Evolutionary conservation across 225 moss, liverwort and hornwort genomes (phyloP).

Genomic region (Lunularia cruciata): DNA sequence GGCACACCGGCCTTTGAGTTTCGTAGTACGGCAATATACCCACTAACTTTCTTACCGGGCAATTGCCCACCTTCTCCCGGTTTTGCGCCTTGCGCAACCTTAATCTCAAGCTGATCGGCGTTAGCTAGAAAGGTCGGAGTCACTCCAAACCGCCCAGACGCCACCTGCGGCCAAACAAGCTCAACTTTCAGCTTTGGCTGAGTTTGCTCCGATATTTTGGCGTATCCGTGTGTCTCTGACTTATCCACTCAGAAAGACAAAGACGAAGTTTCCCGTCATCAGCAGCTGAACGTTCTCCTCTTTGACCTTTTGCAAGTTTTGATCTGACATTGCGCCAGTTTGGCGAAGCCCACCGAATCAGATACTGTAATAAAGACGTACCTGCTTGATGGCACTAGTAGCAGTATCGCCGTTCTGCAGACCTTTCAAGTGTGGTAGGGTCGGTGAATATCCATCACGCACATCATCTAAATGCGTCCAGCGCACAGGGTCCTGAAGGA

Average conservation of each 20-base stretch:
- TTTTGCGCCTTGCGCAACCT: slow-evolving; percentile 96
- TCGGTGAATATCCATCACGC: slow-evolving; percentile 69
- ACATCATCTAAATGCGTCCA: slow-evolving; percentile 83
- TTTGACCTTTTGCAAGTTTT: too few species aligned
- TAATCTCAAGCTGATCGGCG: slow-evolving; percentile 82
- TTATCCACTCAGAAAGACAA: too few species aligned
- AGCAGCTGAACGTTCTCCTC: too few species aligned
- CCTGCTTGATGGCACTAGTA: slow-evolving; percentile 96
- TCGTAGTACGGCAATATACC: slow-evolving; percentile 77
- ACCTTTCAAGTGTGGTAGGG: slow-evolving; percentile 89
- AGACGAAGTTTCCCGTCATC: too few species aligned
- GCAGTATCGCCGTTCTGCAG: slow-evolving; percentile 92
- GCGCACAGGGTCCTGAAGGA: slow-evolving; percentile 83
- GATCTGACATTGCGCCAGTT: too few species aligned
- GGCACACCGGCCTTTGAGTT: slow-evolving; percentile 93
- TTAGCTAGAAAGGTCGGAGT: slow-evolving; percentile 90
- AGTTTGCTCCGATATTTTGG: too few species aligned
- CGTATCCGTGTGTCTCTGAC: too few species aligned
- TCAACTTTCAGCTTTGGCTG: background rate
- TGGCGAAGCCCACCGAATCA: too few species aligned
- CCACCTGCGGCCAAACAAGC: slow-evolving; percentile 44
- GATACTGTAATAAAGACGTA: slow-evolving; percentile 8
- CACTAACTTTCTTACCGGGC: slow-evolving; percentile 96
- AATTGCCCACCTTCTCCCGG: slow-evolving; percentile 97
- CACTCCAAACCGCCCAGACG: slow-evolving; percentile 93